Base-by-base conservation (phyloP, 306 rosid genomes). In the Phaseolus lunatus region DNA sequence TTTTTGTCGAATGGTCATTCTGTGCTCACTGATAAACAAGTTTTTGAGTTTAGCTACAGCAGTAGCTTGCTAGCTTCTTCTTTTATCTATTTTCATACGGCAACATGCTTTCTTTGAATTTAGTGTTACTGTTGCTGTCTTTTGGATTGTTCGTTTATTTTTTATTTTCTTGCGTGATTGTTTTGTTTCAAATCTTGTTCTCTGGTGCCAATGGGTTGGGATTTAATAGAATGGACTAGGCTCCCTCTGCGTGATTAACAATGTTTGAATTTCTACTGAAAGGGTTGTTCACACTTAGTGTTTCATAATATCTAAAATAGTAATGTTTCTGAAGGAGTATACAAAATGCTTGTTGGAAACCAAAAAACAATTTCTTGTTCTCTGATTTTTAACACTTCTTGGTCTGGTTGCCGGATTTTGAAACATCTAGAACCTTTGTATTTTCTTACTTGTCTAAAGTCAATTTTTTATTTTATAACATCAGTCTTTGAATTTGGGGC, bases 121-220 rank as follows among this genome's bases (percentile, higher is more conserved):
- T 72, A 18, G 19, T 43, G 70, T 58, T 14, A 37, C 8, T 9
- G n/a, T 41, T 71, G 43, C 37, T 59, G 9, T 47, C 76, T 49
- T 57, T 67, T 83, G 5, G 44, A 47, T 83, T 83, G 43, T 52
- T 83, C 67, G 56, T 23, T 83, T 53, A 49, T 35, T 44, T 10
- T 35, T 74, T 69, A 41, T 2, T 67, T 62, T 77, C 44, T 27
- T 63, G 44, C 43, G 43, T 78, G 23, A 45, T 77, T 71, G 56
- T n/a, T 49, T 53, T 5, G 14, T 70, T 70, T 70, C 64, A 43
- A 77, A 48, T 33, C 71, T 43, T 72, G 71, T 71, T 72, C 13
- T 19, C 63, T 66, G n/a, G 14, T 69, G 5, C 1, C 65, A 58
- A 4, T 1, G 9, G 18, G 65, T 24, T 2, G 8, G 13, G 16